Evolutionary conservation across 139 green algal genomes (phyloP), one percentile per base, ranked within the genome.

Genomic region (Gonium pectorale): DNA sequence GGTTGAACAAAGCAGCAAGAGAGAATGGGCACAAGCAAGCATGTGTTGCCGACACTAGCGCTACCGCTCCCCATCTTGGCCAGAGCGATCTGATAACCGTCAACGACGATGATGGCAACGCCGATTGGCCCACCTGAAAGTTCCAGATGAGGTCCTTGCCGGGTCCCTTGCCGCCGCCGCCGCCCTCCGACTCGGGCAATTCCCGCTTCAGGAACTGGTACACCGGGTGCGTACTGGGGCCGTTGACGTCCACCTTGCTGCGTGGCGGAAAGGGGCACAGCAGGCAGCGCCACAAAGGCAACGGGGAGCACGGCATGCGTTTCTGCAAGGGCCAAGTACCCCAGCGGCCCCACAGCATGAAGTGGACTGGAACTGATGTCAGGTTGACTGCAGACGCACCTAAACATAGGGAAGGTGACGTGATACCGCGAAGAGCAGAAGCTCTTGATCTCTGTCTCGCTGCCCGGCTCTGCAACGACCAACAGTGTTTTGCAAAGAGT

Each of bases 141-240:
- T 97, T 97, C 94, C 94, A 97, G 11, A 68, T 78, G 26, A 95
- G 67, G 31, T 95, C 93, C 26, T 77, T 59, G 60, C 91, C 88
- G 2, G 77, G 27, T 0, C 72, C 79, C 15, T 46, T 60, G 24
- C 85, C 93, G 8, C 84, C 85, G 24, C 91, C 89, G 49, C 92
- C 90, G 13, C 86, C 87, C 27, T 92, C 60, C 1, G 52, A 69
- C 31, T 62, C 85, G 5, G 94, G 91, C 38, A 94, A 75, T 31
- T 93, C 41, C 3, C 79, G 22, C 68, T 94, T 94, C 35, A 98
- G 88, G 77, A 91, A 97, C 33, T 85, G 83, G 59, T 91, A 92
- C 54, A 93, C 93, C 0, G 80, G 86, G 41, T 92, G 94, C 31
- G 94, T 90, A 69, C 85, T 56, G 11, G 72, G 31, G 5, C 93